Evolutionary conservation across 805 yeast genomes (phyloP).

Genomic region (Saccharomycopsis babjevae): DNA sequence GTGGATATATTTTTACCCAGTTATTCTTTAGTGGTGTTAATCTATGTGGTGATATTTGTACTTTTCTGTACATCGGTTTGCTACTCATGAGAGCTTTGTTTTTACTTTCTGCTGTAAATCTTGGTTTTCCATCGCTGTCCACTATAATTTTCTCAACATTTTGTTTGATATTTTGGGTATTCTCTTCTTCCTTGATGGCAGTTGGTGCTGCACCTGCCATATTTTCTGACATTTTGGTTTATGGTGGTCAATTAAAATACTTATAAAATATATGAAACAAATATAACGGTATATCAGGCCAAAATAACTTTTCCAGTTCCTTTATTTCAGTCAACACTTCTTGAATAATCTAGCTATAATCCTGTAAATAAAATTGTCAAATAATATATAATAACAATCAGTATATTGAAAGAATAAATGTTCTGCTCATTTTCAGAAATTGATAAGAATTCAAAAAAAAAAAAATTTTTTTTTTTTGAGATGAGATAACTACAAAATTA

Average conservation of each 20-base stretch:
- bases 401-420: too few species aligned
- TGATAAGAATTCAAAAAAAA: not conserved
- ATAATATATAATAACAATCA: too few species aligned
- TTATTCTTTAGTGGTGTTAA: conserved; percentile 83
- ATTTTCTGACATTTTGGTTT: conserved; percentile 13
- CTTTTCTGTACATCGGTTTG: conserved; percentile 77
- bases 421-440: not conserved
- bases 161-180: conserved; percentile 19
- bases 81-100: conserved; percentile 38
- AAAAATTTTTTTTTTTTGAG: not conserved
- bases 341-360: too few species aligned
- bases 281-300: too few species aligned
- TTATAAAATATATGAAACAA: too few species aligned
- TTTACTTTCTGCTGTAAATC: conserved; percentile 58
- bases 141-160: conserved; percentile 32
- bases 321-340: too few species aligned
- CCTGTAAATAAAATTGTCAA: too few species aligned
- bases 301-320: too few species aligned
- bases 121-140: conserved; percentile 84
- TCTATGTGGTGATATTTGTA: conserved; percentile 94
- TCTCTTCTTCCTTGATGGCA: conserved; percentile 30
- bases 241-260: too few species aligned
- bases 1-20: conserved; percentile 94
- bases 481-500: not conserved
- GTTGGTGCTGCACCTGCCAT: conserved; percentile 35